Base-by-base conservation (phyloP, 805 yeast species). In the Starmerella bombicola region DNA sequence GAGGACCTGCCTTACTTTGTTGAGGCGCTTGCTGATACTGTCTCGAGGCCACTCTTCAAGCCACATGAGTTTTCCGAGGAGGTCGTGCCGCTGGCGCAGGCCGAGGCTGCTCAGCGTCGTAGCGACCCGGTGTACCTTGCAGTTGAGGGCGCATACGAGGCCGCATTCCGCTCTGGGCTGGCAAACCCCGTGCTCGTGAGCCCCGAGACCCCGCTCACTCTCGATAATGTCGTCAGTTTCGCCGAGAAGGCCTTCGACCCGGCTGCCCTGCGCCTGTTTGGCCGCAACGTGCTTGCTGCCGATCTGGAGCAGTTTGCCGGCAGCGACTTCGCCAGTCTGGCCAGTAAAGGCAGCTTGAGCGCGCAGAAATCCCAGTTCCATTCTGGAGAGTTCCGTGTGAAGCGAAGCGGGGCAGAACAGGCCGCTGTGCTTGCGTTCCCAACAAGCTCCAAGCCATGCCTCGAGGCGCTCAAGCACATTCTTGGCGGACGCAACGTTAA, bases 1-100 rank as follows among this genome's bases (percentile, higher is more conserved):
- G 82, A 80, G 65, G 81, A 78, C 61, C 74, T 91, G 58, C 97
- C 97, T 46, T 91, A 77, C 72, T 91, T 74, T 63, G 93, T 88
- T 49, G 80, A 80, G 56, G 80, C 83, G 23, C 66, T 91, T 43
- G 88, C 82, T 56, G 78, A 78, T 55, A 80, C 80, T 42, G 58
- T 59, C 45, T 47, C 77, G 57, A 70, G 71, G 61, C 74, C 93
- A 35, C 64, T 77, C 29, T 86, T 70, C 75, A 80, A 79, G 65
- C 76, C 79, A 40, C 84, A 83, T 66, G 95, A 91, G 69, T 69
- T 80, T 47, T 63, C 64, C 41, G 98, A 91, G 72, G 67, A 74
- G 49, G 94, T 82, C 25, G 63, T 75, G 46, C 97, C 96, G 49
- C 75, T 75, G 41, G 85, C 86, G 41, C 61, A 66, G 51, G 69